phyloP scores from a whole-genome alignment of 768 basidiomycete species.

The Sporobolomyces roseus region DNA sequence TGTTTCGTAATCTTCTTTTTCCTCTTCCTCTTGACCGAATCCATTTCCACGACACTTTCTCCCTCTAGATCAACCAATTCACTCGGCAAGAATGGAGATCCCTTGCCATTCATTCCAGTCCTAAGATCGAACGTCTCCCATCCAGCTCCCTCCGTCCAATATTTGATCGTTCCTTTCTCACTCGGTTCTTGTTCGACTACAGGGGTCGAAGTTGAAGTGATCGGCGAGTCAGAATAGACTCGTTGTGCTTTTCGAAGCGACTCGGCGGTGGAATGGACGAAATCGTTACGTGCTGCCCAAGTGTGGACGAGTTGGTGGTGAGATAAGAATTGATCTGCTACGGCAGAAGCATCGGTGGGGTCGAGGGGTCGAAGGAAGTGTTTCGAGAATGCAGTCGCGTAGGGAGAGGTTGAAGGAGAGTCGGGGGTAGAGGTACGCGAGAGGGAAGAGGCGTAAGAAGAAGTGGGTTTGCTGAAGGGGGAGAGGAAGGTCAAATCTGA shows the following conservation, averaged over 20 bases:
- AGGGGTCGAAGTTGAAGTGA: neutral
- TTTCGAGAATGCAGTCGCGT: slow-evolving; percentile 19
- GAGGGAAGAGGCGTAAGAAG: neutral
- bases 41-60: slow-evolving; percentile 21
- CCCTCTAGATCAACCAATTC: slow-evolving; percentile 34
- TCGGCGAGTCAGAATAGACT: slow-evolving; percentile 10
- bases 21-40: slow-evolving; percentile 39
- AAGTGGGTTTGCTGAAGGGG: slow-evolving; percentile 6
- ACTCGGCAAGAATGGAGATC: slow-evolving; percentile 33
- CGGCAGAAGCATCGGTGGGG: slow-evolving; percentile 20
- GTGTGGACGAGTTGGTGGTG: slow-evolving; percentile 20
- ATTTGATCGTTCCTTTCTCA: slow-evolving; percentile 17
- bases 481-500: slow-evolving; percentile 30
- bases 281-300: slow-evolving; percentile 24
- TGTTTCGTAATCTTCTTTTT: slow-evolving; percentile 37
- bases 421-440: slow-evolving; percentile 1
- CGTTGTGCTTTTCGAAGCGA: slow-evolving; percentile 21
- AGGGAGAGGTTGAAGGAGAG: neutral
- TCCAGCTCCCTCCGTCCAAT: slow-evolving; percentile 33
- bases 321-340: slow-evolving; percentile 37
- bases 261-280: slow-evolving; percentile 9
- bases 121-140: slow-evolving; percentile 19
- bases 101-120: neutral
- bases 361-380: slow-evolving; percentile 33
- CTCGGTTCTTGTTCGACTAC: neutral